Percentiles rank a stretch among this genome's conserved stretches.
Conservation (phyloP, 2,329 filamentous ascomycete genomes). For the Metarhizium anisopliae region DNA sequence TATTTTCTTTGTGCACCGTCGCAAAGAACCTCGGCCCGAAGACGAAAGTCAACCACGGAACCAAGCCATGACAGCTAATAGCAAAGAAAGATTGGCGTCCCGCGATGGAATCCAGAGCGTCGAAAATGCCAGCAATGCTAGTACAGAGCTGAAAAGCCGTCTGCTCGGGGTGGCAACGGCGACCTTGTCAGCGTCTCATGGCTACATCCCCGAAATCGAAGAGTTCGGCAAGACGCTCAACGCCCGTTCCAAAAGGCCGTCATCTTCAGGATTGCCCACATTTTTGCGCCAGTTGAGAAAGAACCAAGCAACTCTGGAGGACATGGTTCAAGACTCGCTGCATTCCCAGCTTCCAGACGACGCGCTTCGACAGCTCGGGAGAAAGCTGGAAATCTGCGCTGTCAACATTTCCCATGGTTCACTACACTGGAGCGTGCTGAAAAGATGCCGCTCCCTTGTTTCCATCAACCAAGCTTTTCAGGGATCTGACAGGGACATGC, state of each 20-base stretch:
- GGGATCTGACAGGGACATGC: constrained; percentile 18
- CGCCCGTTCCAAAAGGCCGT: constrained; percentile 4
- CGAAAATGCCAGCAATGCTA: background rate
- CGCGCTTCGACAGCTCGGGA: constrained; percentile 7
- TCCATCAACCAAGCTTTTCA: constrained; percentile 24
- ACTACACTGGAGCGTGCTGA: constrained; percentile 23
- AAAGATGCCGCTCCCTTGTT: constrained; percentile 20
- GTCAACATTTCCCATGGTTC: constrained; percentile 14
- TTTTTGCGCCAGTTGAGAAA: constrained; percentile 9
- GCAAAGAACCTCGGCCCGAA: background rate
- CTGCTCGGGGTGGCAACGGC: constrained; percentile 7
- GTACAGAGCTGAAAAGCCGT: background rate
- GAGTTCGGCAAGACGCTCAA: constrained; percentile 7
- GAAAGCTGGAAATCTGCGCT: constrained; percentile 15
- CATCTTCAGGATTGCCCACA: constrained; percentile 13
- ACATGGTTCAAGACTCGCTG: constrained; percentile 7
- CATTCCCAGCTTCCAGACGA: constrained; percentile 4
- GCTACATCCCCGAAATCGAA: constrained; percentile 12
- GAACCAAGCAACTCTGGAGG: constrained; percentile 9
- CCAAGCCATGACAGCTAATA: background rate
- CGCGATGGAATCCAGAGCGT: background rate
- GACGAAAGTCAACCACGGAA: too few species aligned
- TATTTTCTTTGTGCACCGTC: too few species aligned
- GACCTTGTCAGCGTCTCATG: constrained; percentile 6
- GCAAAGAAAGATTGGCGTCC: background rate